A percentile compares a stretch with the other conserved stretches of the same genome.
These are phyloP conservation scores for Whalleya microplaca DNA, from an alignment of 2,329 filamentous ascomycete species.

Conservation along the genomic window DNA sequence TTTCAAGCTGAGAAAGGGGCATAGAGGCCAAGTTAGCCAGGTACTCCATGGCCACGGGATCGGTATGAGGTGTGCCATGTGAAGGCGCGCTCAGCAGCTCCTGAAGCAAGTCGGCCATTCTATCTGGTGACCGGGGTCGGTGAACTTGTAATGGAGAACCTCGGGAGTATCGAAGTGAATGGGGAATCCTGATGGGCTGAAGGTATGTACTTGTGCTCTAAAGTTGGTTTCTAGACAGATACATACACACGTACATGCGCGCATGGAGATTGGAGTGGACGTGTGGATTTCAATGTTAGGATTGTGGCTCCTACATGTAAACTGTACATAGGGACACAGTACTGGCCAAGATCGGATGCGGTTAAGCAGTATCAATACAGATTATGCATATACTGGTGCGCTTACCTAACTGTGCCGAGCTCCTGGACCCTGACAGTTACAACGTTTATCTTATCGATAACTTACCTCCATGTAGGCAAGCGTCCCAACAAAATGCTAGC, in stretches of 20 bases:
- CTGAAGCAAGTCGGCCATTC: conserved; percentile 73
- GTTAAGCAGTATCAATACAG: too few relatives aligned
- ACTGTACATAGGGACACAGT: too few relatives aligned
- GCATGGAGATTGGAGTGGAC: too few relatives aligned
- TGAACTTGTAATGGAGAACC: background rate
- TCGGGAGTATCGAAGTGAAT: too few relatives aligned
- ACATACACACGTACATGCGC: too few relatives aligned
- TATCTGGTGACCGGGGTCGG: conserved; percentile 4
- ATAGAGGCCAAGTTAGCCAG: conserved; percentile 78
- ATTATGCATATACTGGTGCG: too few relatives aligned
- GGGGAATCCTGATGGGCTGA: too few relatives aligned
- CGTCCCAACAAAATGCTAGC: conserved; percentile 6
- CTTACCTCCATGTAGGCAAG: background rate
- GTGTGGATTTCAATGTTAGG: background rate
- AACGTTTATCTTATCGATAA: background rate
- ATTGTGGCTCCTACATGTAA: too few relatives aligned
- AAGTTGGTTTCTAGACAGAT: too few relatives aligned
- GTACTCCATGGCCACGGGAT: conserved; percentile 68
- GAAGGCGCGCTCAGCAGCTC: conserved; percentile 70
- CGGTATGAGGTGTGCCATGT: conserved; percentile 44
- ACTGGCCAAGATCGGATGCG: too few relatives aligned
- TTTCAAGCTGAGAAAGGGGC: conserved; percentile 71
- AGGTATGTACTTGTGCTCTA: too few relatives aligned
- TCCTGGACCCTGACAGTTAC: background rate
- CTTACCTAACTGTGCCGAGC: background rate